Evolutionary conservation across 805 yeast species (phyloP).

Genomic region (Crinitomyces ghanaensis): DNA sequence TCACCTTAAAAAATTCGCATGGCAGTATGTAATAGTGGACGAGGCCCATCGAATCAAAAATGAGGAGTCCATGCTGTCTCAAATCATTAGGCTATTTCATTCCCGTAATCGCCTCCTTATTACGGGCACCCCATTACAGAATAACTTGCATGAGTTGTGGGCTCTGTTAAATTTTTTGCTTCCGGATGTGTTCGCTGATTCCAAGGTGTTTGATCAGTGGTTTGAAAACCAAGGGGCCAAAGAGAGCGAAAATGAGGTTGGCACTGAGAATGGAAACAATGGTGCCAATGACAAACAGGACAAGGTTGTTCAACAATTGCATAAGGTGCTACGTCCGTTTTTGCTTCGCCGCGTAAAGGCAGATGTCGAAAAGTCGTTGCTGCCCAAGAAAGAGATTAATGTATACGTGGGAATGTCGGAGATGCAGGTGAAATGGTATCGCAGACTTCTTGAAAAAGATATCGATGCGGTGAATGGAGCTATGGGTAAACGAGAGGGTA

Average conservation of each 20-base stretch:
- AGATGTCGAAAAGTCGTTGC: conserved; percentile 82
- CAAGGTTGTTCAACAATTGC: conserved; percentile 75
- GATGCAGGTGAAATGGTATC: conserved; percentile 92
- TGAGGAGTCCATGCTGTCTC: conserved; percentile 85
- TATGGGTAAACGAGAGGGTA: conserved; percentile 76
- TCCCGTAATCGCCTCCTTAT: conserved; percentile 75
- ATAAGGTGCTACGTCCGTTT: conserved; percentile 80
- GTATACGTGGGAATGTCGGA: conserved; percentile 90
- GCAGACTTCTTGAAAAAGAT: conserved; percentile 77
- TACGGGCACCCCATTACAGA: conserved; percentile 94
- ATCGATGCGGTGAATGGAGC: conserved; percentile 95
- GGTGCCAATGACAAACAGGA: conserved; percentile 48
- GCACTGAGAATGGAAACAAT: no score
- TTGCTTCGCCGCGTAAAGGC: conserved; percentile 79
- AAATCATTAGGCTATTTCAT: conserved; percentile 79
- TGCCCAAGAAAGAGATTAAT: conserved; percentile 85
- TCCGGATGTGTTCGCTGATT: conserved; percentile 92
- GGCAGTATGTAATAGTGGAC: conserved; percentile 92
- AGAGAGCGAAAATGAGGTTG: conserved; percentile 62
- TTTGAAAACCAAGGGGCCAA: conserved; percentile 46
- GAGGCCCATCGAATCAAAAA: conserved; percentile 96
- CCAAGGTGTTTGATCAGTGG: conserved; percentile 87
- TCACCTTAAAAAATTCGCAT: conserved; percentile 64
- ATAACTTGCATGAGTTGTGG: conserved; percentile 93
- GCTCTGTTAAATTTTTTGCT: conserved; percentile 79